Evolutionary conservation across 2,329 filamentous ascomycete species (phyloP), one percentile per base, ranked within the genome.

Genomic region (Xylaria sp.): DNA sequence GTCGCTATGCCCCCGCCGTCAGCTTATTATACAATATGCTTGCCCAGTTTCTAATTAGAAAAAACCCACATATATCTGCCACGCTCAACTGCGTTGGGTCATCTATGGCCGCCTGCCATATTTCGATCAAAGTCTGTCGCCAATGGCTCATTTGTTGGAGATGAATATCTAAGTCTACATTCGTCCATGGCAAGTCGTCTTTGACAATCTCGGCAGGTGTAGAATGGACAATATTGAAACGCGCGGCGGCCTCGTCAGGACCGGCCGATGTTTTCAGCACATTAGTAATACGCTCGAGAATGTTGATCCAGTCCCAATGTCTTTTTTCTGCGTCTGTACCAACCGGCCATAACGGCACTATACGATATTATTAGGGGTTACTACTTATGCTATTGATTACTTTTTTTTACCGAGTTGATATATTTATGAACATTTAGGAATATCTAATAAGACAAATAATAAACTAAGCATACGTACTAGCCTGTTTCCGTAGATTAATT

Each of bases 161-260:
- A 19, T 7, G 21, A 13, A 58, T 21, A 29, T 43, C 54, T 7
- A 58, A 37, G 37, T 58, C 54, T 4, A 44, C n/a, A 10, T 25
- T 2, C 3, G 4, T 7, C 54, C 46, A 58, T 4, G 37, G 3
- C 13, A n/a, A n/a, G n/a, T 43, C 7, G 1, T 33, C 54, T 2
- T 57, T 3, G 15, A 9, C 31, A 3, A 47, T 9, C 21, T 2
- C 27, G 4, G 11, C 7, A 41, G 33, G 33, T 15, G 27, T 6
- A 1, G 19, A 11, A 0, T 44, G 19, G 6, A 37, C 27, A 37
- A 29, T 17, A 3, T 21, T 6, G 1, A 2, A 1, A 43, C 23
- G 27, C 1, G 1, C 3, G 0, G 3, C 13, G 11, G n/a, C 8
- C 3, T 11, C 13, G 7, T 3, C 1, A 3, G 5, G 1, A 0